These are phyloP conservation scores for Sisymbrium irio DNA, from an alignment of 345 rosid species.

Conservation along the genomic window DNA sequence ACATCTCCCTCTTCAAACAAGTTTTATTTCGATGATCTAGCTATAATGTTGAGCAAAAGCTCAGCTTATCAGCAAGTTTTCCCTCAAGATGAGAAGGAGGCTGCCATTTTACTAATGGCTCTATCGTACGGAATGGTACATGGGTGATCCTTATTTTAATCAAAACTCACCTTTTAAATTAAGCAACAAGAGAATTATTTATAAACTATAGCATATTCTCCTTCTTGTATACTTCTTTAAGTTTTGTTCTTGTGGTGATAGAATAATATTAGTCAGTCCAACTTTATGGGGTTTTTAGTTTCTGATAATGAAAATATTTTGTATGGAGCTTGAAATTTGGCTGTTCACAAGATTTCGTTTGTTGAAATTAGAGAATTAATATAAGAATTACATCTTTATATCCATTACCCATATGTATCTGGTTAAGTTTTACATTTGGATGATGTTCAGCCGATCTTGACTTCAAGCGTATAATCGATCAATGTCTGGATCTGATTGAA, in stretches of 20 bases:
- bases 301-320: too few relatives aligned
- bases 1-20: constrained; percentile 34
- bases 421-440: too few relatives aligned
- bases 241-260: neutral
- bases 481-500: constrained; percentile 30
- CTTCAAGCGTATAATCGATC: constrained; percentile 44
- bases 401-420: too few relatives aligned
- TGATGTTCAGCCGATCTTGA: neutral
- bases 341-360: too few relatives aligned
- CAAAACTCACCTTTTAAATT: neutral
- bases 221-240: neutral
- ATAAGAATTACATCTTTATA: too few relatives aligned
- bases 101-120: constrained; percentile 90
- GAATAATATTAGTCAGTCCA: neutral
- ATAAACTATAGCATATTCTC: neutral
- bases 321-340: too few relatives aligned
- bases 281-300: neutral
- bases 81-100: constrained; percentile 92
- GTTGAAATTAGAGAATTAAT: too few relatives aligned
- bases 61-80: constrained; percentile 64
- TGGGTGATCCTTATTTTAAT: constrained; percentile 33
- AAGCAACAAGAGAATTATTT: neutral
- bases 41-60: constrained; percentile 54
- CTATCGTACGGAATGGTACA: constrained; percentile 76
- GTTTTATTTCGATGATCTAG: constrained; percentile 59